Evolutionary conservation across 1,284 basidiomycete species (phyloP).

Genomic region (Paramarasmius palmivorus): DNA sequence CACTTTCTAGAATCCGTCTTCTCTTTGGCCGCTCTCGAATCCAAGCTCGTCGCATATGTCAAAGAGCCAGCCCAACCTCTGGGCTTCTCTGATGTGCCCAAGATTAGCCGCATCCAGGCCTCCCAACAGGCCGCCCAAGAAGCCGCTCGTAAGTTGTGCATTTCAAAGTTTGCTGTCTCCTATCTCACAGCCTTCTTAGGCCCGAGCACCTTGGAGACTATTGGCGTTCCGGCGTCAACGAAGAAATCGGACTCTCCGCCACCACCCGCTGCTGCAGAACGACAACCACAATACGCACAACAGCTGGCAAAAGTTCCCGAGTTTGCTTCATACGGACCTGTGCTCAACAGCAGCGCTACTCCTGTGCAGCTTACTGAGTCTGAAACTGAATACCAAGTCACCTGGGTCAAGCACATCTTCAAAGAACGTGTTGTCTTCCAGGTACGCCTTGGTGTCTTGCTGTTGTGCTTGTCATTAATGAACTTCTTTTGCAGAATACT

Average conservation of each 20-base stretch:
- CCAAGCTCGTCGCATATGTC: slow-evolving; percentile 87
- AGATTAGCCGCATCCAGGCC: slow-evolving; percentile 89
- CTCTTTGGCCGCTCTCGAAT: slow-evolving; percentile 84
- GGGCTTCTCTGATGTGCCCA: slow-evolving; percentile 81
- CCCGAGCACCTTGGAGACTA: slow-evolving; percentile 82
- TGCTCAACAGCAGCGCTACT: slow-evolving; percentile 85
- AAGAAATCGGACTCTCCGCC: slow-evolving; percentile 65
- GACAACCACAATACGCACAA: slow-evolving; percentile 82
- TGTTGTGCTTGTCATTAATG: background rate
- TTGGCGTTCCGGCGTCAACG: slow-evolving; percentile 67
- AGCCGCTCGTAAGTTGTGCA: slow-evolving; percentile 64
- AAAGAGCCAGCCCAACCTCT: slow-evolving; percentile 80
- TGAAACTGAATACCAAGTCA: slow-evolving; percentile 98
- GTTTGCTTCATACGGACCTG: slow-evolving; percentile 82
- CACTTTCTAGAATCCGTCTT: slow-evolving; percentile 87
- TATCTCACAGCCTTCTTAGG: slow-evolving; percentile 41
- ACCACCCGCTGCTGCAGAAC: slow-evolving; percentile 76
- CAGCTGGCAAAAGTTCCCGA: slow-evolving; percentile 89
- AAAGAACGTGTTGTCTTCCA: slow-evolving; percentile 96
- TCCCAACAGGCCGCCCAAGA: slow-evolving; percentile 89
- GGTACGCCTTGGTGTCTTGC: slow-evolving; percentile 41
- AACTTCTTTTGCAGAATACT: slow-evolving; percentile 82
- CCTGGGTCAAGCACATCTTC: slow-evolving; percentile 97
- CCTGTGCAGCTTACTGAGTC: slow-evolving; percentile 89
- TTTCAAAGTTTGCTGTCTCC: slow-evolving; percentile 7